phyloP scores from a whole-genome alignment of 129 eudicot genomes.

The Escallonia rubra region DNA sequence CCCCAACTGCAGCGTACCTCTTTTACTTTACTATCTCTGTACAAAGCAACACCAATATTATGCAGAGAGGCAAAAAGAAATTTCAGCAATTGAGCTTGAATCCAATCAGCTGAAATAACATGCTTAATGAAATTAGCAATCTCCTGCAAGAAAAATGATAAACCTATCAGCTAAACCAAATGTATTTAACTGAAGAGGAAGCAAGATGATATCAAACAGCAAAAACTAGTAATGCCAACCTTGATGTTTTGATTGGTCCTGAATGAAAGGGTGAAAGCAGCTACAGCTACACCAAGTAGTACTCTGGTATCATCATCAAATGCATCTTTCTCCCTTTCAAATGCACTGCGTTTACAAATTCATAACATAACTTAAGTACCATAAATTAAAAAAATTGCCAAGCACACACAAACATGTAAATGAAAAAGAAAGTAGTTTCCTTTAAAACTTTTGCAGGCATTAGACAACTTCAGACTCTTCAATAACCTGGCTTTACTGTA shows the following conservation, averaged over 20 bases:
- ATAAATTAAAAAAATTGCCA: not conserved
- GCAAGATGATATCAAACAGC: not conserved
- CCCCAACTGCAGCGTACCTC: constrained; percentile 42
- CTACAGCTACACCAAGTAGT: constrained; percentile 55
- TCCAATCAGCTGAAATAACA: constrained; percentile 51
- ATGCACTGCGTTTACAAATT: constrained; percentile 31
- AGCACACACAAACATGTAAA: too few species aligned
- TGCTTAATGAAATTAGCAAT: constrained; percentile 36
- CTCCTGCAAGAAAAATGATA: constrained; percentile 41
- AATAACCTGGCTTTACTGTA: not conserved
- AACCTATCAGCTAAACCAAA: constrained; percentile 8
- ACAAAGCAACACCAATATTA: constrained; percentile 60
- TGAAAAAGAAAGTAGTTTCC: too few species aligned
- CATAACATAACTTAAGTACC: not conserved
- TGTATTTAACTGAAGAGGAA: too few species aligned
- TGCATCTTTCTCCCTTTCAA: constrained; percentile 37
- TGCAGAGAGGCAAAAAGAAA: constrained; percentile 55
- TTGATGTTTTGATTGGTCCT: constrained; percentile 36
- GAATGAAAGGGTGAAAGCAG: constrained; percentile 61
- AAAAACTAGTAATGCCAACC: constrained; percentile 30
- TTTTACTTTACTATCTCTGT: constrained; percentile 44
- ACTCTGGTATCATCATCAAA: constrained; percentile 43
- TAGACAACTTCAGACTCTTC: not conserved
- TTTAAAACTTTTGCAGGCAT: too few species aligned
- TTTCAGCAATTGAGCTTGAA: constrained; percentile 56